Base-by-base conservation (phyloP, 257 asterid genomes). In the Primulina huaijiensis region DNA sequence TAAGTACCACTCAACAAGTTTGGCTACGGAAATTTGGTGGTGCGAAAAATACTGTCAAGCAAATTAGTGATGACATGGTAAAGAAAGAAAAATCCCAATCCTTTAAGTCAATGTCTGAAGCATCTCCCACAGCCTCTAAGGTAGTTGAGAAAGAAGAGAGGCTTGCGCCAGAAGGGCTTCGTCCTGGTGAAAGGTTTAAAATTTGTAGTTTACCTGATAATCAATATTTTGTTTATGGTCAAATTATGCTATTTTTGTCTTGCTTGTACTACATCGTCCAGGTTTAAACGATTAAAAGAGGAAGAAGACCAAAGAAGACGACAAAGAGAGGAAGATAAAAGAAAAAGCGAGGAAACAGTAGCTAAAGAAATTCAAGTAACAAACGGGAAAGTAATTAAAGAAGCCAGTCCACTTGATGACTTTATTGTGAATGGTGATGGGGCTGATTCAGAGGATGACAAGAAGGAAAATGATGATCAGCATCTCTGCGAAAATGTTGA, bases 11-110 rank as follows among this genome's bases (percentile, higher is more conserved):
- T 56, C 97, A 94, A 73, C 97, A 90, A 80, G 87, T 91, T 37
- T 91, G 96, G 96, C 87, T 94, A 61, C 90, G 92, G 71, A 91
- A 89, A 78, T 74, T 89, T 73, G 99, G 99, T 4, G 99, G 99
- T 53, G 97, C 97, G 0, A 79, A 84, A 68, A 86, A 77, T 77
- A 92, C 92, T 11, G 46, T 82, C 50, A 78, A 40, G 69, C 82
- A 82, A 83, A 72, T 84, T 14, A 85, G 76, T 61, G 83, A 86
- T 60, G 84, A 87, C 38, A 59, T 62, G 35, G 65, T 70, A 52
- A 77, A 74, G 81, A 81, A 86, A 75, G 92, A 87, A 71, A 77
- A 65, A 72, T 67, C 85, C 17, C 78, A 79, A 73, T 67, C 77
- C 72, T 71, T 77, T 72, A 85, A 80, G 69, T 74, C 88, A 56